These are phyloP conservation scores for Colletotrichum truncatum DNA, from an alignment of 2,329 filamentous ascomycete genomes.

Conservation along the genomic window DNA sequence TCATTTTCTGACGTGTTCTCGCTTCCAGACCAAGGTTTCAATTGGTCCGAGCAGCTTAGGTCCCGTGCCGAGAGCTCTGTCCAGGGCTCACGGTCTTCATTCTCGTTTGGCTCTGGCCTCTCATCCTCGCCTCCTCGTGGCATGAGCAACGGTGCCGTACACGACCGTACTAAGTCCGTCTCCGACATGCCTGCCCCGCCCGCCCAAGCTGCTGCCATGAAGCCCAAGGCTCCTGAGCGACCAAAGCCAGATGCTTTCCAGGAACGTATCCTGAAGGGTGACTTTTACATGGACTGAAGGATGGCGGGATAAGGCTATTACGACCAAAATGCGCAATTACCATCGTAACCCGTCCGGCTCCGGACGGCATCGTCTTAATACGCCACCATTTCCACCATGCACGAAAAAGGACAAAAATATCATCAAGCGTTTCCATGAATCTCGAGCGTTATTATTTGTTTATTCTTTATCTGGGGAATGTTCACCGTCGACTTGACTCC, in stretches of 20 bases:
- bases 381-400: neutral
- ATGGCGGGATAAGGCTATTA: too few species aligned
- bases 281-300: slow-evolving; percentile 96
- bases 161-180: slow-evolving; percentile 77
- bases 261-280: slow-evolving; percentile 95
- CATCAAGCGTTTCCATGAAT: slow-evolving; percentile 17
- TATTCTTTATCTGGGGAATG: neutral
- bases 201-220: slow-evolving; percentile 56
- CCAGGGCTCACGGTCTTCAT: slow-evolving; percentile 64
- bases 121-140: slow-evolving; percentile 53
- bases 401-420: slow-evolving; percentile 18
- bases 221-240: slow-evolving; percentile 56
- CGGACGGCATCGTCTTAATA: neutral
- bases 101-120: slow-evolving; percentile 61
- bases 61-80: slow-evolving; percentile 87
- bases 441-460: slow-evolving; percentile 9
- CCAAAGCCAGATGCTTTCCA: slow-evolving; percentile 93
- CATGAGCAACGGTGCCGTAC: slow-evolving; percentile 46
- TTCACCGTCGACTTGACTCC: neutral
- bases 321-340: neutral
- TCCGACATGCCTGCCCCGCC: slow-evolving; percentile 69
- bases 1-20: slow-evolving; percentile 71
- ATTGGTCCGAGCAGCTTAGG: slow-evolving; percentile 96
- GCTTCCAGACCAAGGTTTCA: slow-evolving; percentile 87
- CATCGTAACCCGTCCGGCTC: neutral